phyloP scores from a whole-genome alignment of 1,284 basidiomycete species.

The Cryptococcus sp. region DNA sequence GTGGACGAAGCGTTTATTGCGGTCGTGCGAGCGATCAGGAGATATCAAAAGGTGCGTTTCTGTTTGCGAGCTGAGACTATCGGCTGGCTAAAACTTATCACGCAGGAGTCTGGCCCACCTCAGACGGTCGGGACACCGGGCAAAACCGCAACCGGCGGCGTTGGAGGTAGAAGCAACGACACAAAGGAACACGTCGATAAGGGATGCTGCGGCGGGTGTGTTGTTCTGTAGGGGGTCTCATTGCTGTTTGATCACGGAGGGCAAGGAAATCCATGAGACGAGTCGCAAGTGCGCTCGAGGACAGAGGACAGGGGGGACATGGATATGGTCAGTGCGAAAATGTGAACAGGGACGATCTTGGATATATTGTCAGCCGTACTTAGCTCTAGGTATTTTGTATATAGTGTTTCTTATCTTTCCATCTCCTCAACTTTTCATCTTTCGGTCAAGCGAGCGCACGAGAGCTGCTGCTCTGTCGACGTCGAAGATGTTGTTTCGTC shows the following conservation, averaged over 20 bases:
- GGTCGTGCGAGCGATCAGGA: slow-evolving; percentile 93
- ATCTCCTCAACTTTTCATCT: too few species aligned
- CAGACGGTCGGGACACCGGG: slow-evolving; percentile 49
- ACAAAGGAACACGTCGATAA: slow-evolving; percentile 54
- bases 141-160: slow-evolving; percentile 58
- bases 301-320: not conserved
- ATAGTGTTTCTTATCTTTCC: slow-evolving; percentile 11
- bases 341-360: slow-evolving; percentile 4
- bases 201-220: slow-evolving; percentile 70
- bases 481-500: too few species aligned
- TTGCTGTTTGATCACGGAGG: not conserved
- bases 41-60: slow-evolving; percentile 82
- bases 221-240: slow-evolving; percentile 59
- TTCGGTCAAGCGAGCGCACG: too few species aligned
- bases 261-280: not conserved
- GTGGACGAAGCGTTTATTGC: slow-evolving; percentile 99
- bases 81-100: not conserved
- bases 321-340: not conserved
- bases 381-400: slow-evolving; percentile 5
- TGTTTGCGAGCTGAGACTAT: not conserved
- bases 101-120: slow-evolving; percentile 46
- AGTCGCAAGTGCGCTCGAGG: not conserved
- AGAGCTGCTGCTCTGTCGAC: too few species aligned
- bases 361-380: slow-evolving; percentile 14
- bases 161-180: slow-evolving; percentile 56